Base-by-base conservation (phyloP, 495 filamentous ascomycete genomes). In the Daldinia bambusicola region DNA sequence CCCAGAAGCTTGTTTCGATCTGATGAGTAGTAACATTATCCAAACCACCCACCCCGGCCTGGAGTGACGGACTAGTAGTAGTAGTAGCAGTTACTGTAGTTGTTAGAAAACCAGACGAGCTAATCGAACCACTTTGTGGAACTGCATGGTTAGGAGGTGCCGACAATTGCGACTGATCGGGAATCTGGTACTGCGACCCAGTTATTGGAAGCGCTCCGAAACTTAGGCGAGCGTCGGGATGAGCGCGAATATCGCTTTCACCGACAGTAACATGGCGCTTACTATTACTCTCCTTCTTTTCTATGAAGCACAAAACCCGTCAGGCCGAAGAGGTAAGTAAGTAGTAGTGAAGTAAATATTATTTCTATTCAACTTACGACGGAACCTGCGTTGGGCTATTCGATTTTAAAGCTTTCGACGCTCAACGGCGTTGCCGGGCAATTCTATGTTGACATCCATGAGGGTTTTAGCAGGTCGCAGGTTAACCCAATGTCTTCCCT, bases 331-430 rank as follows among this genome's bases (percentile, higher is more conserved):
- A 18, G 26, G 45, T 31, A 34, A 40, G 57, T 32, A 41, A 60
- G 10, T 26, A 20, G 14, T n/a, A n/a, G n/a, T n/a, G n/a, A n/a
- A n/a, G 45, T 32, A 38, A 14, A 20, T 14, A 38, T 36, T 16
- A 51, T n/a, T 67, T 48, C 30, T 56, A n/a, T 55, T 61, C n/a
- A n/a, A 74, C 72, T 63, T 61, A 75, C 72, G 50, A 94, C 94
- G 93, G 83, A 97, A 97, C 80, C 97, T 97, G 67, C 94, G 90
- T 82, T 97, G 94, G 36, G 94, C 94, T 80, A 97, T 97, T 50
- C 94, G 87, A 81, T 97, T 97, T 80, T 97, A 94, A 80, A 97
- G 96, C 69, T 94, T 85, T 74, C 94, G 86, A 71, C 94, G 88
- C 82, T 97, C 93, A 55, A 56, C 37, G 4, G 64, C 45, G 18